A percentile compares a stretch with the other conserved stretches of the same genome.
Conservation (phyloP, 129 eudicot species). For the Silybum marianum region DNA sequence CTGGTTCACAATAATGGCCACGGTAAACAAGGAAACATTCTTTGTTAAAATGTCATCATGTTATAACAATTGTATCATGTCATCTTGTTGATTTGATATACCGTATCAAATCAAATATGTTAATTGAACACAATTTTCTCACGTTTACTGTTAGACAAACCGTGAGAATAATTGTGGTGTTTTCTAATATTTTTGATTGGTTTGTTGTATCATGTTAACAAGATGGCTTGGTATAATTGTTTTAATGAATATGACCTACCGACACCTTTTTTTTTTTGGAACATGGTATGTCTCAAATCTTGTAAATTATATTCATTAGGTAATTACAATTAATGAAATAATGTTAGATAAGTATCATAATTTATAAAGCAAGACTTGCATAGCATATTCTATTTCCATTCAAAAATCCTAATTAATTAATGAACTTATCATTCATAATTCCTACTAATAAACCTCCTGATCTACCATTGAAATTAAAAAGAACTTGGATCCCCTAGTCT, state of each 20-base stretch:
- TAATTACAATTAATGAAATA: neutral
- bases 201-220: neutral
- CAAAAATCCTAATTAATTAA: neutral
- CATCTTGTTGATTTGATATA: neutral
- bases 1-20: neutral
- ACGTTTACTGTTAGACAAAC: neutral
- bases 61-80: neutral
- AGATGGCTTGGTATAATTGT: neutral
- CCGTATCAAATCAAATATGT: neutral
- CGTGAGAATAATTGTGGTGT: neutral
- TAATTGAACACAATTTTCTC: neutral
- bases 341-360: neutral
- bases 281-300: neutral
- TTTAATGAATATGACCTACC: neutral
- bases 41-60: neutral
- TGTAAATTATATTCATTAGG: neutral
- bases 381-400: neutral
- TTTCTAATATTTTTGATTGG: neutral
- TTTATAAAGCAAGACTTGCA: neutral
- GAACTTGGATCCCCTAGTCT: neutral
- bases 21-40: neutral
- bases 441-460: neutral
- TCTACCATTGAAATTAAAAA: neutral
- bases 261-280: neutral
- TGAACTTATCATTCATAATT: too few species aligned